Percentiles rank a stretch among this genome's conserved stretches.
These are phyloP conservation scores for Gaeumannomyces sp. DNA, from an alignment of 2,329 filamentous ascomycete genomes.

Conservation along the genomic window DNA sequence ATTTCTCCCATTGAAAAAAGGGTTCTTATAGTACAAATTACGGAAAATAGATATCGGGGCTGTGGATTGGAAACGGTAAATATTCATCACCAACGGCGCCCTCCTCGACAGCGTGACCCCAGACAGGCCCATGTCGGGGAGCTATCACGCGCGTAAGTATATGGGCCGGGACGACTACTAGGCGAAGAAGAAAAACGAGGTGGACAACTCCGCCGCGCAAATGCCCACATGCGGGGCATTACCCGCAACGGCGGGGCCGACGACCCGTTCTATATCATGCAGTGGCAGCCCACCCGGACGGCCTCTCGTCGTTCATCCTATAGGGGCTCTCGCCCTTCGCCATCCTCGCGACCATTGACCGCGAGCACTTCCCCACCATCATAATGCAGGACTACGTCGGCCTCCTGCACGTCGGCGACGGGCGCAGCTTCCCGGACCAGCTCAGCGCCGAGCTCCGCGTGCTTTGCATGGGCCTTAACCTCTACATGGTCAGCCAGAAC, in stretches of 20 bases:
- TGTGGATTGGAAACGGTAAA: too few species aligned
- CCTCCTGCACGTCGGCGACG: background rate
- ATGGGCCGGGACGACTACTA: background rate
- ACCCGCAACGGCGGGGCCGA: background rate
- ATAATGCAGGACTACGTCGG: background rate
- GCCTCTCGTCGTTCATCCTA: background rate
- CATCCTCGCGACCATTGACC: too few species aligned
- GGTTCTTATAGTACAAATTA: too few species aligned
- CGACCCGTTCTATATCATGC: background rate
- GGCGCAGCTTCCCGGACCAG: background rate
- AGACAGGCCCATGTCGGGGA: background rate
- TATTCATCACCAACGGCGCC: too few species aligned
- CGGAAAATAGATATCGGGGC: too few species aligned
- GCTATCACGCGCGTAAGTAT: background rate
- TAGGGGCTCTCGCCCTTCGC: background rate
- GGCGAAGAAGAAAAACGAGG: background rate
- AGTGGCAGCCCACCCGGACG: background rate
- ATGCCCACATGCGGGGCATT: background rate
- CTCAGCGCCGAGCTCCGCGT: background rate
- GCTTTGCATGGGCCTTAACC: background rate
- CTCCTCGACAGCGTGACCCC: background rate
- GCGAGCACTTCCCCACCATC: too few species aligned
- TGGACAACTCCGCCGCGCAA: background rate
- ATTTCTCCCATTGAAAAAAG: too few species aligned
- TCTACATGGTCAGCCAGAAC: conserved; percentile 1